Base-by-base conservation (phyloP, 495 filamentous ascomycete genomes). In the Penicillium arizonense region DNA sequence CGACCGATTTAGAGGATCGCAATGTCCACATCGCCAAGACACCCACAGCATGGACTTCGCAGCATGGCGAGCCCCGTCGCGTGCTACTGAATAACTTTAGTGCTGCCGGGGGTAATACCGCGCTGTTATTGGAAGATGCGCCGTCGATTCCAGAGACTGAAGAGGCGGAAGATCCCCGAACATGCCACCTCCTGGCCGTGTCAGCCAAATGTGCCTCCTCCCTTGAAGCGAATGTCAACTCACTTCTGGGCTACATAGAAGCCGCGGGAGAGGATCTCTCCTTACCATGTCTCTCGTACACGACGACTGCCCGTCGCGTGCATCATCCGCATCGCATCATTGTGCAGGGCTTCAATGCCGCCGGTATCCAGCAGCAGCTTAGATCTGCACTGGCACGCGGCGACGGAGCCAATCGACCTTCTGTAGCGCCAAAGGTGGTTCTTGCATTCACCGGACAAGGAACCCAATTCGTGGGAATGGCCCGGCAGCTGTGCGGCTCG, bases 371-470 rank as follows among this genome's bases (percentile, higher is more conserved):
- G 8, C 11, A 33, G 3, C 43, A 75, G 76, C 54, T 82, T 78
- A 11, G 28, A 38, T 16, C 38, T 1, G 44, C 44, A 5, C 38
- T 50, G 3, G 12, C n/a, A 16, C 13, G 32, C 26, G 18, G 32
- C 8, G 14, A 13, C 3, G 47, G 47, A 14, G 28, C 38, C 5
- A 41, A 21, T n/a, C 50, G 50, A n/a, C 33, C 36, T 4, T 39
- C 23, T 10, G 38, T 12, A 13, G 34, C 30, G 1, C 52, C 51
- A 1, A 35, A 47, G 11, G 72, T 87, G 4, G 81, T 80, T 0
- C 86, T 90, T 55, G 66, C 78, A 32, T 90, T 89, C 59, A 87
- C 86, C 13, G 87, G 87, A 16, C 87, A 90, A 62, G 87, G 87
- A 11, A 76, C 82, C 2, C 78, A 83, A 35, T 86, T 86, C 35